These are phyloP conservation scores for Ceratocystis alfenasii DNA, from an alignment of 2,329 filamentous ascomycete species.

Conservation along the genomic window DNA sequence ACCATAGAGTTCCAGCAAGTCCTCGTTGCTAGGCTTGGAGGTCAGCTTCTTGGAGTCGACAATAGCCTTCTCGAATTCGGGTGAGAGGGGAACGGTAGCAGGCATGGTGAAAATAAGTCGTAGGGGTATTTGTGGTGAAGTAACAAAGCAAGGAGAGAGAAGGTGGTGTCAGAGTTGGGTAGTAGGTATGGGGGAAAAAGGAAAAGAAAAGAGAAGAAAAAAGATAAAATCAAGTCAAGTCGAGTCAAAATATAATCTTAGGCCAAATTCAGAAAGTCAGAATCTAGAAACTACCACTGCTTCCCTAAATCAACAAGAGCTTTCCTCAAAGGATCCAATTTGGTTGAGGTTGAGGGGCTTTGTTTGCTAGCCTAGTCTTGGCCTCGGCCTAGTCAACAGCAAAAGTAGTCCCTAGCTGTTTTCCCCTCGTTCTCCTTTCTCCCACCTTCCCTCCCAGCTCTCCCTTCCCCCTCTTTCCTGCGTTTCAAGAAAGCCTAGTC, in stretches of 20 bases:
- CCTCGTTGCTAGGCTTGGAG: constrained; percentile 49
- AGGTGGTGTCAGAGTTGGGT: not conserved
- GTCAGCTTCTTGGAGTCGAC: constrained; percentile 56
- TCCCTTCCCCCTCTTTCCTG: not conserved
- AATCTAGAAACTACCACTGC: not conserved
- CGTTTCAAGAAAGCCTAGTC: not conserved
- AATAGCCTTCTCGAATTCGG: constrained; percentile 45
- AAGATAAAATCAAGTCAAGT: not conserved
- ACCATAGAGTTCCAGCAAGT: constrained; percentile 54
- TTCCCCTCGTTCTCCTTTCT: not conserved
- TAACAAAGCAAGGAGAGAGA: not conserved
- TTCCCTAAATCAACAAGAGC: not conserved
- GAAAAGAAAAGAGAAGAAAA: constrained; percentile 10
- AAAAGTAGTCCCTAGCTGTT: not conserved
- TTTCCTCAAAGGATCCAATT: constrained; percentile 11
- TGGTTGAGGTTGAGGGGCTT: constrained; percentile 20
- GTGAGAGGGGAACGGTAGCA: constrained; percentile 27
- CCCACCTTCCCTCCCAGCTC: not conserved
- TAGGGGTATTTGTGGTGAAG: constrained; percentile 16
- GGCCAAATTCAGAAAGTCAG: not conserved
- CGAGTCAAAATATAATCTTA: too few relatives aligned
- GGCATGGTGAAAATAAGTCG: constrained; percentile 30
- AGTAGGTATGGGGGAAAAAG: not conserved
- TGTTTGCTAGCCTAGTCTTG: not conserved
- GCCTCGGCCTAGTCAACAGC: too few relatives aligned